Base-by-base conservation (phyloP, 305 asterid genomes). In the Salvia sclarea region DNA sequence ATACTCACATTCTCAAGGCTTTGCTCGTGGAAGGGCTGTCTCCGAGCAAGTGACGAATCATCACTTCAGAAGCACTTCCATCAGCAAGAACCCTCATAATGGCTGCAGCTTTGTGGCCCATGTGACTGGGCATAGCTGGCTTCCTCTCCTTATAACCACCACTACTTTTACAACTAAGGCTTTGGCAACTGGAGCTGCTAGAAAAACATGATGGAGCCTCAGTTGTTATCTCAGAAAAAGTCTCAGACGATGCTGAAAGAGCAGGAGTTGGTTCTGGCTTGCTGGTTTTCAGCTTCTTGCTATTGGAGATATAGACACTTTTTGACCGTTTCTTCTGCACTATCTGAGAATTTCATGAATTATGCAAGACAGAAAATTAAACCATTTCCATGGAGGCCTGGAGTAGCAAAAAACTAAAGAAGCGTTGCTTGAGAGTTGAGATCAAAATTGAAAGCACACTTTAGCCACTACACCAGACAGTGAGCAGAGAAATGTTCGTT, bases 1-100 rank as follows among this genome's bases (percentile, higher is more conserved):
- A 55, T 54, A 63, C 78, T 74, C 64, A 92, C 96, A 88, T 80
- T 86, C 98, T 86, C 83, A 93, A 84, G 62, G 98, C 98, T 79
- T 93, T 93, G 96, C 98, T 93, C 45, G 97, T 90, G 77, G 95
- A 87, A 68, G 97, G 98, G 83, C 92, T 93, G 75, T 93, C 96
- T 31, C 98, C 97, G 0, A 90, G 96, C 76, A 87, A 60, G 73
- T 88, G 78, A 21, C 97, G 96, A 62, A 93, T 90, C 85, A 64
- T 85, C 66, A 89, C 87, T 80, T 92, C 98, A 66, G 96, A 92
- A 66, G 90, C 83, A 64, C 82, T 71, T 56, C 92, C 94, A 22
- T 61, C 76, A 2, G 88, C 79, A 68, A 92, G 78, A 69, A 92
- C 69, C 70, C 71, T 76, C 73, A 87, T 48, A 64, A 92, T 87